Evolutionary conservation across 169 alveolate species (phyloP), one percentile per base, ranked within the genome.

Genomic region (Blepharisma undulans): DNA sequence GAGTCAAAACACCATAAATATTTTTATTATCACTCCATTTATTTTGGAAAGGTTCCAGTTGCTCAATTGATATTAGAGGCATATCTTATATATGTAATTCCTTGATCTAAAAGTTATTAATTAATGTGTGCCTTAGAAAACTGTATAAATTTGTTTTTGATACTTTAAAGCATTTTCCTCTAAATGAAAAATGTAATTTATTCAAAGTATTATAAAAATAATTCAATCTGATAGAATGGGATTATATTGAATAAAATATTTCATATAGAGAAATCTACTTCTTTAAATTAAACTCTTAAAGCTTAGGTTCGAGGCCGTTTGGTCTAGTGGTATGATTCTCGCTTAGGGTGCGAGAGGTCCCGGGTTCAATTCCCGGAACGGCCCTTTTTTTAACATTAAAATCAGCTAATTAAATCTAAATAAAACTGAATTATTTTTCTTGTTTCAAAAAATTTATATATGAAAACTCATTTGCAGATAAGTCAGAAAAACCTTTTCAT

Each of bases 261-360:
- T 48, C 14, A 48, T 3, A 10, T 5, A 18, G 1, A 48, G 14
- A 18, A 48, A 48, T 48, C 14, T 48, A 48, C 66, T 48, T 3
- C 66, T 48, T 48, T 48, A 48, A 74, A 74, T 74, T 74, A 74
- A 29, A 74, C 7, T 74, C 27, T 25, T 29, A 10, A 29, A 25
- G 33, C 80, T 74, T 74, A 74, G 80, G 80, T 48, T 48, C 66
- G 10, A 79, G 87, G 87, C 87, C 87, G 89, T 82, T 82, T 82
- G 89, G 89, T 82, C 89, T 82, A 82, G 89, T 21, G 89, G 89
- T 82, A 82, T 82, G 89, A 82, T 82, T 82, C 89, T 82, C 89
- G 89, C 89, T 82, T 82, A 33, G 89, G 89, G 89, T 82, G 89
- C 89, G 89, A 82, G 89, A 82, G 89, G 89, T 82, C 89, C 89